phyloP scores from a whole-genome alignment of 805 yeast genomes.

The Candida vaughaniae region DNA sequence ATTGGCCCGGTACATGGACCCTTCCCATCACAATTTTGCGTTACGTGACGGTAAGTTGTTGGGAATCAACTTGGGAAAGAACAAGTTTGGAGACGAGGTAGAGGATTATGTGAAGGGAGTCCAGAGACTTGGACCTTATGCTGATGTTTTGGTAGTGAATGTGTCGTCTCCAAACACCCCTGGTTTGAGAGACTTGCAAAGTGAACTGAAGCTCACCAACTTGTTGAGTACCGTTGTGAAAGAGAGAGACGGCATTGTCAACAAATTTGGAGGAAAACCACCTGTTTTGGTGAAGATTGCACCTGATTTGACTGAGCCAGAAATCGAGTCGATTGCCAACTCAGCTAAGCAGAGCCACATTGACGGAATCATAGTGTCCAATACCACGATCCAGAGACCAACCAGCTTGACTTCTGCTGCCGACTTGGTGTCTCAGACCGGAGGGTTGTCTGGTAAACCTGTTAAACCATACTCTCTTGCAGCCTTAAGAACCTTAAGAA shows the following conservation, averaged over 20 bases:
- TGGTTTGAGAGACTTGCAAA: slow-evolving; percentile 84
- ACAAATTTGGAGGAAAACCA: slow-evolving; percentile 51
- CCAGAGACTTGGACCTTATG: slow-evolving; percentile 71
- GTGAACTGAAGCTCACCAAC: slow-evolving; percentile 66
- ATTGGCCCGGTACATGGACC: slow-evolving; percentile 42
- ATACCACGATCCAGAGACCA: slow-evolving; percentile 90
- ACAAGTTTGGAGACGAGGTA: slow-evolving; percentile 88
- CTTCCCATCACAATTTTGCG: slow-evolving; percentile 40
- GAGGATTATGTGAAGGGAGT: slow-evolving; percentile 86
- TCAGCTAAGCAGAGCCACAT: slow-evolving; percentile 74
- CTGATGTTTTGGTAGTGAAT: slow-evolving; percentile 87
- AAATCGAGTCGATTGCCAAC: slow-evolving; percentile 76
- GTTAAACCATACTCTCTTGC: slow-evolving; percentile 74
- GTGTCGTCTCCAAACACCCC: slow-evolving; percentile 97
- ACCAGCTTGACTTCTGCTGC: slow-evolving; percentile 50
- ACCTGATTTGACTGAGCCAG: slow-evolving; percentile 83
- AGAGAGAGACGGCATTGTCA: slow-evolving; percentile 53
- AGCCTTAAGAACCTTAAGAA: slow-evolving; percentile 70
- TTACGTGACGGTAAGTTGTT: slow-evolving; percentile 64
- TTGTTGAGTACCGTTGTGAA: slow-evolving; percentile 64
- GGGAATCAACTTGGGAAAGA: slow-evolving; percentile 88
- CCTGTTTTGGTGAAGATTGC: slow-evolving; percentile 91
- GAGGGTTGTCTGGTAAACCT: slow-evolving; percentile 94
- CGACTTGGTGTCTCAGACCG: slow-evolving; percentile 55
- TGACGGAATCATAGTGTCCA: slow-evolving; percentile 90